phyloP scores from a whole-genome alignment of 805 yeast species.

The Zygosaccharomyces lentus region DNA sequence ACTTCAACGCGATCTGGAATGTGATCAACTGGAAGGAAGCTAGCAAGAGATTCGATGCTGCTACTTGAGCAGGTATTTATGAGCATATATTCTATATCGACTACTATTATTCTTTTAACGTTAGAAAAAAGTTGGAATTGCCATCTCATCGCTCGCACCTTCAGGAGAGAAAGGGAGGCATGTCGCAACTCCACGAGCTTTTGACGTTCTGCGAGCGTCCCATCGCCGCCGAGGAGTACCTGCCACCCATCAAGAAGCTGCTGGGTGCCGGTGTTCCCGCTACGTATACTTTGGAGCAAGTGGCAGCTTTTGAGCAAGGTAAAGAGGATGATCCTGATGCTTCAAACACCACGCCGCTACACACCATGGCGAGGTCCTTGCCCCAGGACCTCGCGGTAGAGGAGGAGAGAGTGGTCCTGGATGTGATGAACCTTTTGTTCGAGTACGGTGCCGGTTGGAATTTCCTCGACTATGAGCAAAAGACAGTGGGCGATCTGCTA shows the following conservation, averaged over 20 bases:
- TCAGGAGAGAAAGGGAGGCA: conserved; percentile 20
- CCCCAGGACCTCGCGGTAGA: conserved; percentile 34
- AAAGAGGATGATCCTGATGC: conserved; percentile 34
- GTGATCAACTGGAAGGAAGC: conserved; percentile 94
- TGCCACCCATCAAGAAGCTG: conserved; percentile 43
- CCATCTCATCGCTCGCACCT: background rate
- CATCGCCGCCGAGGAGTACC: conserved; percentile 40
- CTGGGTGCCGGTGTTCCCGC: conserved; percentile 70
- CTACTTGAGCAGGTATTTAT: conserved; percentile 8
- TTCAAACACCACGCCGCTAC: conserved; percentile 76
- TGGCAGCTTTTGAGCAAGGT: conserved; percentile 50
- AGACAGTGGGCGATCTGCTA: conserved; percentile 83
- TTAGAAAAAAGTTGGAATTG: background rate
- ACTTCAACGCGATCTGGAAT: conserved; percentile 92
- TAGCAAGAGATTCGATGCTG: conserved; percentile 56
- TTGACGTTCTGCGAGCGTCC: conserved; percentile 52
- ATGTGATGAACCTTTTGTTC: conserved; percentile 62
- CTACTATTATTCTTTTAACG: background rate
- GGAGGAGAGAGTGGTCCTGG: conserved; percentile 44
- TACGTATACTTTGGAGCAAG: conserved; percentile 78
- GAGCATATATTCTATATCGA: conserved; percentile 1
- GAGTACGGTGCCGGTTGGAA: conserved; percentile 94
- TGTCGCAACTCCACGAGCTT: conserved; percentile 72
- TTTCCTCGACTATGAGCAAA: conserved; percentile 60
- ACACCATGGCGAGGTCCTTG: conserved; percentile 55